These are phyloP conservation scores for Thelonectria olida DNA, from an alignment of 2,329 filamentous ascomycete genomes.

Conservation along the genomic window DNA sequence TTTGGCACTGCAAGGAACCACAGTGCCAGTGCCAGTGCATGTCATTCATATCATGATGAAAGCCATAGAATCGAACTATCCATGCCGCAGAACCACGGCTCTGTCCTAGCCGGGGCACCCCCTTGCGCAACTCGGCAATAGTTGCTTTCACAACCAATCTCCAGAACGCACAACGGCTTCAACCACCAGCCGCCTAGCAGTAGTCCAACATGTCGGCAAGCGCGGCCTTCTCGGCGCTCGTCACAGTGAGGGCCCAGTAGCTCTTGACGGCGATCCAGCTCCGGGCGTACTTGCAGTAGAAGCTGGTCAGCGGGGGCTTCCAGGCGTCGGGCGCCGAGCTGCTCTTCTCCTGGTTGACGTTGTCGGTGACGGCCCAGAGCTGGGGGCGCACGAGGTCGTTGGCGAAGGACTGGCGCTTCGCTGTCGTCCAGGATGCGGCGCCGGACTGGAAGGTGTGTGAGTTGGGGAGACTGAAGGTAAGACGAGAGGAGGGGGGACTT, in stretches of 20 bases:
- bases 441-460: constrained; percentile 62
- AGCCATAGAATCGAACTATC: background rate
- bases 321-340: constrained; percentile 78
- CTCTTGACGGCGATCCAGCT: constrained; percentile 84
- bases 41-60: background rate
- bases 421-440: constrained; percentile 75
- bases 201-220: constrained; percentile 55
- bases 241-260: constrained; percentile 74
- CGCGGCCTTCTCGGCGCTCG: constrained; percentile 75
- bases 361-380: constrained; percentile 81
- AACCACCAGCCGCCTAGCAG: constrained; percentile 35
- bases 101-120: no score
- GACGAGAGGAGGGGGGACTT: constrained; percentile 35
- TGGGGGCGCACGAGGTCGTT: constrained; percentile 82
- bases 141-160: no score
- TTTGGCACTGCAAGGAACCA: no score
- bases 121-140: no score
- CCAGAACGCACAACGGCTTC: no score
- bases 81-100: no score
- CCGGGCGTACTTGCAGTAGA: constrained; percentile 81
- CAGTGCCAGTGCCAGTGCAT: no score
- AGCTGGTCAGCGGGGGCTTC: constrained; percentile 75
- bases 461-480: constrained; percentile 10
- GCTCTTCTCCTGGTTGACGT: constrained; percentile 78
- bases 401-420: constrained; percentile 73